These are phyloP conservation scores for Raffaelea albimanens DNA, from an alignment of 2,329 filamentous ascomycete genomes.

Conservation along the genomic window DNA sequence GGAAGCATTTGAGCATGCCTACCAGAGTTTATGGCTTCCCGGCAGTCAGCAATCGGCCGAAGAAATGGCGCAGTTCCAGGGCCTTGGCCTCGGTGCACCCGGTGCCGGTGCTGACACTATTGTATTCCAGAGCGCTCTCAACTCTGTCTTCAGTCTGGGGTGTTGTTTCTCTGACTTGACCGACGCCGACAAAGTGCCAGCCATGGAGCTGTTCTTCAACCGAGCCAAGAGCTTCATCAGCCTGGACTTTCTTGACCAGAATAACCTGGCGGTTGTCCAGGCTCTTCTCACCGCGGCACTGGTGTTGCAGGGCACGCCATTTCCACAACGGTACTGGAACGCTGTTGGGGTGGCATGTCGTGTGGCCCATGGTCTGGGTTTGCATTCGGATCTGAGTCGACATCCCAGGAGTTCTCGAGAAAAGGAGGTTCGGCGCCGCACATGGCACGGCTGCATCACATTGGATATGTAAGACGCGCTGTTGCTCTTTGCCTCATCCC, in stretches of 20 bases:
- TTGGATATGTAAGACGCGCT: slow-evolving; percentile 4
- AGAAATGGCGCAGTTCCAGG: neutral
- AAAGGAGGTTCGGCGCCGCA: slow-evolving; percentile 5
- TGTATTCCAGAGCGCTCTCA: slow-evolving; percentile 31
- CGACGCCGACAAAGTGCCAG: slow-evolving; percentile 16
- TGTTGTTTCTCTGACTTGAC: slow-evolving; percentile 9
- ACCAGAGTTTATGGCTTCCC: slow-evolving; percentile 4
- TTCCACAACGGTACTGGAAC: slow-evolving; percentile 32
- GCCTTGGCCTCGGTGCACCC: slow-evolving; percentile 5
- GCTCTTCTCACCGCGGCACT: slow-evolving; percentile 26
- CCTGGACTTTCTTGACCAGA: slow-evolving; percentile 28
- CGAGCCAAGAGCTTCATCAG: slow-evolving; percentile 24
- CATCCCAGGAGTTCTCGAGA: slow-evolving; percentile 1
- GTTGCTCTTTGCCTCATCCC: neutral
- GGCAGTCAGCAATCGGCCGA: neutral
- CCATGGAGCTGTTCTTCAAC: slow-evolving; percentile 24
- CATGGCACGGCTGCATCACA: slow-evolving; percentile 8
- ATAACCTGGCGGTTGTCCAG: slow-evolving; percentile 19
- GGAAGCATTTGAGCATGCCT: slow-evolving; percentile 23
- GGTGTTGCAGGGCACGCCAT: slow-evolving; percentile 29
- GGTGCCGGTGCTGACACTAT: slow-evolving; percentile 19
- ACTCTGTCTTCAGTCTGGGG: slow-evolving; percentile 31
- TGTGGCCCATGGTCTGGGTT: slow-evolving; percentile 29
- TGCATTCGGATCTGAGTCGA: slow-evolving; percentile 22
- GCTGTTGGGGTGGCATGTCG: slow-evolving; percentile 30